Conservation (phyloP, 2,329 filamentous ascomycete species). For the Neurospora crassa region DNA sequence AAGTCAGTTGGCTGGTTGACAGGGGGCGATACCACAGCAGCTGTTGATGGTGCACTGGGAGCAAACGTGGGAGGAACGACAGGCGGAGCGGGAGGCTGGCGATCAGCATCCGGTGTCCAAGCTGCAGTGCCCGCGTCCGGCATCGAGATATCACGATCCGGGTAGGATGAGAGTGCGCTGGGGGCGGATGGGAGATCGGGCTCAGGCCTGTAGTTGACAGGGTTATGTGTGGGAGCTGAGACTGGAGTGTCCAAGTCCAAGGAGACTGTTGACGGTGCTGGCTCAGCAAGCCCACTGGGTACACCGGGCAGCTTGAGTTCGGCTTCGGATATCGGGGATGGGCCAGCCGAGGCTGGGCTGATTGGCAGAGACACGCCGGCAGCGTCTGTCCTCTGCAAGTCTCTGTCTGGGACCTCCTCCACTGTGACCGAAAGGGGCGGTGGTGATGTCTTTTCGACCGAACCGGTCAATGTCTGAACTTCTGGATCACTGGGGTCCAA, state of each 20-base stretch:
- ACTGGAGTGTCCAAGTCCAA: conserved; percentile 16
- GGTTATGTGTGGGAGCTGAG: conserved; percentile 22
- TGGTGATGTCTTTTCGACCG: conserved; percentile 1
- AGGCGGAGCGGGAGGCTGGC: conserved; percentile 17
- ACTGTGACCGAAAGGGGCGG: conserved; percentile 33
- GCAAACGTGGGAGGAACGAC: conserved; percentile 19
- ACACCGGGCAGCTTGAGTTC: conserved; percentile 21
- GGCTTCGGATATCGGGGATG: conserved; percentile 18
- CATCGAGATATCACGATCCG: conserved; percentile 7
- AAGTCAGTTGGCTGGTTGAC: conserved; percentile 15
- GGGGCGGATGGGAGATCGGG: conserved; percentile 21
- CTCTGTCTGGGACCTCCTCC: conserved; percentile 44
- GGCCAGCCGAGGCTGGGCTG: conserved; percentile 28
- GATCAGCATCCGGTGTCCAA: not conserved
- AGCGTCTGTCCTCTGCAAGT: conserved; percentile 22
- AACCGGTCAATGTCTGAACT: conserved; percentile 41
- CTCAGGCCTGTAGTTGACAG: conserved; percentile 16
- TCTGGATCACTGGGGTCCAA: conserved; percentile 59
- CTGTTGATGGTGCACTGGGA: conserved; percentile 16
- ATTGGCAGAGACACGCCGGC: conserved; percentile 26
- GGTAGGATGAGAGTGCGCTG: conserved; percentile 17
- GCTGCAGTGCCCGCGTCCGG: not conserved
- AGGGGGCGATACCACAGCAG: conserved; percentile 21
- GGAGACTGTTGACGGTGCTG: conserved; percentile 12
- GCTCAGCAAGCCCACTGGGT: conserved; percentile 14